Evolutionary conservation across 2,329 filamentous ascomycete species (phyloP).

Genomic region (Diaporthe aspalathi): DNA sequence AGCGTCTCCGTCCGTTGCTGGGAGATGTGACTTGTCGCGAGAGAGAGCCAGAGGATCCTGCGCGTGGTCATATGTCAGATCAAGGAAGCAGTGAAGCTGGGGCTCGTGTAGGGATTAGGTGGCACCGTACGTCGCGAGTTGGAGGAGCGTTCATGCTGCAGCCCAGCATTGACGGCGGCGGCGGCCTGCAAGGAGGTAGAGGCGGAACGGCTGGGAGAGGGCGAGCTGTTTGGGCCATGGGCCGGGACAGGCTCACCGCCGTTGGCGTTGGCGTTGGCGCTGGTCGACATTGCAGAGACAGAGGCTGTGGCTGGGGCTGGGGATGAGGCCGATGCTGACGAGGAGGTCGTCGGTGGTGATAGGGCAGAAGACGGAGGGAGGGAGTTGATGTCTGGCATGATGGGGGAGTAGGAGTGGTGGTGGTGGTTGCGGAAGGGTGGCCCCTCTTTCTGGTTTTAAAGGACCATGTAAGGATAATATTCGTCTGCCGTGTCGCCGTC

Average conservation of each 20-base stretch:
- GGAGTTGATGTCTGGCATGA: conserved; percentile 67
- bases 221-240: conserved; percentile 55
- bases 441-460: conserved; percentile 23
- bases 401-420: too few species aligned
- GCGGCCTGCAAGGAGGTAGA: conserved; percentile 80
- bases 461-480: not conserved
- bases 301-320: conserved; percentile 41
- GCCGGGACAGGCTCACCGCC: conserved; percentile 43
- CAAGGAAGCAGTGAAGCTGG: conserved; percentile 40
- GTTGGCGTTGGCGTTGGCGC: conserved; percentile 41
- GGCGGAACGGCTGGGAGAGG: conserved; percentile 68
- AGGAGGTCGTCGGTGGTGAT: conserved; percentile 26
- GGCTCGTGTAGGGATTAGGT: conserved; percentile 25
- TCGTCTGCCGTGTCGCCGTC: not conserved
- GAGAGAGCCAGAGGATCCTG: conserved; percentile 38
- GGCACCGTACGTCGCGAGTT: conserved; percentile 59
- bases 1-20: conserved; percentile 67
- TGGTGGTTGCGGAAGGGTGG: not conserved
- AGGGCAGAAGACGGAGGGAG: conserved; percentile 54
- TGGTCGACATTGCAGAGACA: conserved; percentile 51
- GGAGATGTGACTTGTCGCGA: conserved; percentile 36
- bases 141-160: conserved; percentile 70
- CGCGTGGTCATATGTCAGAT: conserved; percentile 11
- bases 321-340: conserved; percentile 46
- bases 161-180: conserved; percentile 80